phyloP scores from a whole-genome alignment of 306 rosid genomes.

The Dryas alaskensis region DNA sequence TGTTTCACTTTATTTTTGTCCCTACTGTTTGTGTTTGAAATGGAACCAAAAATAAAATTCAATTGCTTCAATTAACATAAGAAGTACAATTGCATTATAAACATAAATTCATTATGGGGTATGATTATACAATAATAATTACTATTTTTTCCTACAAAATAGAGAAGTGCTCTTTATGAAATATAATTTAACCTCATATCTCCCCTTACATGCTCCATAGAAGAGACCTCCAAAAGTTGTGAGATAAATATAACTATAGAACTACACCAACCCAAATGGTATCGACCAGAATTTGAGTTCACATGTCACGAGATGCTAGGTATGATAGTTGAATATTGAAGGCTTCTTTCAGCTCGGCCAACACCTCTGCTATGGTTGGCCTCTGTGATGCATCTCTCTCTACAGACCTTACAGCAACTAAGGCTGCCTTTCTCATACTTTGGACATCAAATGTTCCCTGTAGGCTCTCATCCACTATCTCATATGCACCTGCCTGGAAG shows the following conservation, averaged over 20 bases:
- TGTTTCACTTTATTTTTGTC: too few species aligned
- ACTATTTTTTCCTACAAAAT: too few species aligned
- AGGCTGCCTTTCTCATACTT: constrained; percentile 76
- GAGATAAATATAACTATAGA: too few species aligned
- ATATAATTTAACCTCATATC: too few species aligned
- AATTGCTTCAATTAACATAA: neutral
- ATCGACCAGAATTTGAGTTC: constrained; percentile 13
- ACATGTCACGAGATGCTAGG: constrained; percentile 47
- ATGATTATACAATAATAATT: too few species aligned
- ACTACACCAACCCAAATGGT: too few species aligned
- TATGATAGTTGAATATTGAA: constrained; percentile 63
- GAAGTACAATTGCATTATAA: neutral
- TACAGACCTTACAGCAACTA: constrained; percentile 64
- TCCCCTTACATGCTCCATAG: too few species aligned
- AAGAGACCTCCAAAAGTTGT: too few species aligned
- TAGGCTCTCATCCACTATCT: constrained; percentile 74
- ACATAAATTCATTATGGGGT: neutral
- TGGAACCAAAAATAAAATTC: too few species aligned
- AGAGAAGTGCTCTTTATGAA: too few species aligned
- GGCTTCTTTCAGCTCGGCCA: constrained; percentile 75
- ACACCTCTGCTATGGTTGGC: constrained; percentile 70
- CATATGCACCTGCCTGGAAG: constrained; percentile 86
- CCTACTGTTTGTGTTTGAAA: too few species aligned
- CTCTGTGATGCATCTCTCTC: constrained; percentile 88
- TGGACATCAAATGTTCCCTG: constrained; percentile 53